Evolutionary conservation across 1,284 basidiomycete species (phyloP).

Genomic region (Pseudozyma tsukubaensis): DNA sequence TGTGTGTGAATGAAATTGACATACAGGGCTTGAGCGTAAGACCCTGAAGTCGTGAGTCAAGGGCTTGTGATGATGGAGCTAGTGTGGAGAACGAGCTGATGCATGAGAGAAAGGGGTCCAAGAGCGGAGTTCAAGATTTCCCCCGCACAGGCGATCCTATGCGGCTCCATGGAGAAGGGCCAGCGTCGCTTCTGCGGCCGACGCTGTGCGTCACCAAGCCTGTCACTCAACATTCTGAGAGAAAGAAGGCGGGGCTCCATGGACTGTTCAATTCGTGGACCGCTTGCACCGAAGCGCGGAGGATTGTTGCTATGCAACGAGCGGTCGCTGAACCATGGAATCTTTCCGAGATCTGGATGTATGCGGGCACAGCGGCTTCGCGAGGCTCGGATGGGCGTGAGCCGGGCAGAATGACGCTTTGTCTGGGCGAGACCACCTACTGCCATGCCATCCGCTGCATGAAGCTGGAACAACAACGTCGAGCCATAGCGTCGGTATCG

Average conservation of each 20-base stretch:
- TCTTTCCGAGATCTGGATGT: slow-evolving; percentile 35
- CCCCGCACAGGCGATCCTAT: not conserved
- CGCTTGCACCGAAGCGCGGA: too few species aligned
- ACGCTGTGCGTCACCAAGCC: slow-evolving; percentile 1
- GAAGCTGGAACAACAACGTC: too few species aligned
- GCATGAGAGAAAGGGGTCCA: not conserved
- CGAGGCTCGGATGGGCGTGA: slow-evolving; percentile 15
- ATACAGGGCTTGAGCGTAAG: not conserved
- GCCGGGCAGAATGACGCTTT: slow-evolving; percentile 6
- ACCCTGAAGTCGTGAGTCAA: not conserved
- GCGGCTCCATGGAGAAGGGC: not conserved
- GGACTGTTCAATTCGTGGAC: not conserved
- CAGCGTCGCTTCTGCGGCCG: too few species aligned
- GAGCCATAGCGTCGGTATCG: too few species aligned
- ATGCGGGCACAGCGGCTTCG: not conserved
- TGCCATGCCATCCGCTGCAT: too few species aligned
- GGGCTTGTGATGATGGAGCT: too few species aligned
- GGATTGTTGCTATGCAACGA: not conserved
- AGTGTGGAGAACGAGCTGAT: not conserved
- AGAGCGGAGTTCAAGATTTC: not conserved
- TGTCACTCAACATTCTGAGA: slow-evolving; percentile 1
- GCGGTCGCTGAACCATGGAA: slow-evolving; percentile 1
- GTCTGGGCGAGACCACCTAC: not conserved
- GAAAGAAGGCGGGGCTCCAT: not conserved
- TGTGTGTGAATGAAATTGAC: too few species aligned